These are phyloP conservation scores for Syzygium syzygioides DNA, from an alignment of 441 rosid genomes.

Conservation along the genomic window DNA sequence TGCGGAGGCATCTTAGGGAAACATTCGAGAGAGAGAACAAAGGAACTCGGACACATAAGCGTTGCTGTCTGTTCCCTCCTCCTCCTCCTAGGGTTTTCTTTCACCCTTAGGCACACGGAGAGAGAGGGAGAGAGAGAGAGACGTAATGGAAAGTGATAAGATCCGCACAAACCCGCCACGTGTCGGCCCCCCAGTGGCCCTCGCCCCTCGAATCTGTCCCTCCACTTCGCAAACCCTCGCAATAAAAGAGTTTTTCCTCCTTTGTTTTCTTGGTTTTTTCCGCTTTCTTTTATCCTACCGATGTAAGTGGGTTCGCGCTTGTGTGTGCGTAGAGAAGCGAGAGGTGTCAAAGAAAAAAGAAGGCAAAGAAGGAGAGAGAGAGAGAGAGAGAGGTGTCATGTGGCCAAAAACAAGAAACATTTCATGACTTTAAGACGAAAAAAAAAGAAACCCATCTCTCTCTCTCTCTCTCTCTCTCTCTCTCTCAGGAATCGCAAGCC, in stretches of 20 bases:
- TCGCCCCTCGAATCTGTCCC: constrained; percentile 5
- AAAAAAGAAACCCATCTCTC: constrained; percentile 15
- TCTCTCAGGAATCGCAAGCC: constrained; percentile 38
- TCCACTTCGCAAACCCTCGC: not conserved
- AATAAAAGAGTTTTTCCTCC: not conserved
- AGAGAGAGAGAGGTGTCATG: not conserved
- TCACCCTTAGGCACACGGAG: not conserved
- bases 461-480: constrained; percentile 2
- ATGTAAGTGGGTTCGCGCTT: not conserved
- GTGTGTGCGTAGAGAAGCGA: not conserved
- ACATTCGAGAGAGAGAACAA: not conserved
- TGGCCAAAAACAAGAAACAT: not conserved
- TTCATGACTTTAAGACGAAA: constrained; percentile 22
- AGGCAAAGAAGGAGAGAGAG: not conserved
- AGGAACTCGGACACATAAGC: not conserved
- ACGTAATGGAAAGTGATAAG: constrained; percentile 57
- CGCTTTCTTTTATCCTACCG: not conserved
- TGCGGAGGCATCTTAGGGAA: constrained; percentile 35
- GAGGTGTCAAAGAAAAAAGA: not conserved
- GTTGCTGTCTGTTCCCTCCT: not conserved
- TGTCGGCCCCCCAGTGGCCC: constrained; percentile 18
- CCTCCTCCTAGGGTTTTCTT: constrained; percentile 50
- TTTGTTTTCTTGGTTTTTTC: not conserved
- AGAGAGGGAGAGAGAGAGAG: too few species aligned
- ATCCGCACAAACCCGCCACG: constrained; percentile 53